Percentiles rank a stretch among this genome's conserved stretches.
These are phyloP conservation scores for Didymella segeticola DNA, from an alignment of 2,329 filamentous ascomycete genomes.

Conservation along the genomic window DNA sequence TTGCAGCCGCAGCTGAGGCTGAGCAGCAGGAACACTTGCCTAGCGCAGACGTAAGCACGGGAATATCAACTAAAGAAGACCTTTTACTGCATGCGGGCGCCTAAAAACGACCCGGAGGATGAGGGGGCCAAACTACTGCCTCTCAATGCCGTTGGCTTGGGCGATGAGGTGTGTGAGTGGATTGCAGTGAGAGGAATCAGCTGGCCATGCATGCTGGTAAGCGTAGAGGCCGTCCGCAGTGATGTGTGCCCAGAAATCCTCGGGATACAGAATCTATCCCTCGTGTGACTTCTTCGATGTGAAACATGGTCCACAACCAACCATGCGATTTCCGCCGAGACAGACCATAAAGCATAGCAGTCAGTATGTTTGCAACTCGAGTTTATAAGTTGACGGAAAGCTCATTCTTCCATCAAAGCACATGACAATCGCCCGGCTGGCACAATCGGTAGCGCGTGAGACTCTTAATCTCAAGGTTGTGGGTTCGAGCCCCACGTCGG, in stretches of 20 bases:
- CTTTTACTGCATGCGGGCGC: constrained; percentile 10
- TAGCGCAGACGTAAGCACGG: constrained; percentile 15
- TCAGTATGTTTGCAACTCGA: neutral
- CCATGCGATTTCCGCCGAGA: too few relatives aligned
- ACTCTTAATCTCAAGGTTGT: constrained; percentile 16
- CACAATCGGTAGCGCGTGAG: constrained; percentile 16
- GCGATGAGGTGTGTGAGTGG: neutral
- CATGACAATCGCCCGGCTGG: constrained; percentile 6
- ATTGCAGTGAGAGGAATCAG: neutral
- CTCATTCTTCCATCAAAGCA: neutral
- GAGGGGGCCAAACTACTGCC: neutral
- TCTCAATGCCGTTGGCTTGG: neutral
- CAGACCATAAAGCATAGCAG: neutral
- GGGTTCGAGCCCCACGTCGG: constrained; percentile 15
- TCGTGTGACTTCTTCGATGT: neutral
- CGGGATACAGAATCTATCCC: neutral
- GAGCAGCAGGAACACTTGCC: neutral
- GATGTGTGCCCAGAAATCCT: neutral
- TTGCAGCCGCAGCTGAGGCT: constrained; percentile 16
- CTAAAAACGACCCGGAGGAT: neutral
- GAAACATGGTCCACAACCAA: neutral
- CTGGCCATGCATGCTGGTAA: neutral
- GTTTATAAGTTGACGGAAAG: neutral
- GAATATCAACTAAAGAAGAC: neutral
- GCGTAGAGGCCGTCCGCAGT: neutral